phyloP scores from a whole-genome alignment of 495 filamentous ascomycete genomes.

The Penicillium ucsense region DNA sequence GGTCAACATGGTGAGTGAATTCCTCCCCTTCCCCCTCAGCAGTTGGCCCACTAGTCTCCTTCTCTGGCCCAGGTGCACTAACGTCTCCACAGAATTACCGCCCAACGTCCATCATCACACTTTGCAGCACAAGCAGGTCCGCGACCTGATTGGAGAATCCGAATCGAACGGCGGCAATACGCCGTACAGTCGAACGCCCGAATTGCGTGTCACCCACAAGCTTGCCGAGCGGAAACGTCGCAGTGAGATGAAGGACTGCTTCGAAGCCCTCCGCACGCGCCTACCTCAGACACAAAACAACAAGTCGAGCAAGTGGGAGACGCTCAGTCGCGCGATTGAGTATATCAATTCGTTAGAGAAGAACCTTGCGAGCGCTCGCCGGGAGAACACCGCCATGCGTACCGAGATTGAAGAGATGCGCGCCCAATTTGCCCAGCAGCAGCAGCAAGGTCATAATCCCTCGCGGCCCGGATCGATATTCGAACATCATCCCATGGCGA shows the following conservation, averaged over 20 bases:
- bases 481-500: constrained; percentile 30
- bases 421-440: constrained; percentile 26
- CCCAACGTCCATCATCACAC: constrained; percentile 60
- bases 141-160: constrained; percentile 53
- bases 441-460: constrained; percentile 42
- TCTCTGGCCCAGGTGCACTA: too few relatives aligned
- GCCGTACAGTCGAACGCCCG: constrained; percentile 89
- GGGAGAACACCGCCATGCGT: constrained; percentile 43
- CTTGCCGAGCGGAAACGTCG: constrained; percentile 90
- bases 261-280: constrained; percentile 72
- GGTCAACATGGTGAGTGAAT: constrained; percentile 50
- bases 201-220: constrained; percentile 92
- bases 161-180: constrained; percentile 46
- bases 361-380: constrained; percentile 17
- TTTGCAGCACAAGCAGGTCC: constrained; percentile 64
- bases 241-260: constrained; percentile 97
- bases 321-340: constrained; percentile 56
- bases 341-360: constrained; percentile 34
- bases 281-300: constrained; percentile 80
- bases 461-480: constrained; percentile 29
- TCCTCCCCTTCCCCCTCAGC: too few relatives aligned
- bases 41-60: too few relatives aligned
- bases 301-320: constrained; percentile 99
- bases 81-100: constrained; percentile 26
- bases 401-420: constrained; percentile 41